Percentiles rank a stretch among this genome's conserved stretches.
phyloP scores from a whole-genome alignment of 495 filamentous ascomycete species.

The Trichoderma parareesei region DNA sequence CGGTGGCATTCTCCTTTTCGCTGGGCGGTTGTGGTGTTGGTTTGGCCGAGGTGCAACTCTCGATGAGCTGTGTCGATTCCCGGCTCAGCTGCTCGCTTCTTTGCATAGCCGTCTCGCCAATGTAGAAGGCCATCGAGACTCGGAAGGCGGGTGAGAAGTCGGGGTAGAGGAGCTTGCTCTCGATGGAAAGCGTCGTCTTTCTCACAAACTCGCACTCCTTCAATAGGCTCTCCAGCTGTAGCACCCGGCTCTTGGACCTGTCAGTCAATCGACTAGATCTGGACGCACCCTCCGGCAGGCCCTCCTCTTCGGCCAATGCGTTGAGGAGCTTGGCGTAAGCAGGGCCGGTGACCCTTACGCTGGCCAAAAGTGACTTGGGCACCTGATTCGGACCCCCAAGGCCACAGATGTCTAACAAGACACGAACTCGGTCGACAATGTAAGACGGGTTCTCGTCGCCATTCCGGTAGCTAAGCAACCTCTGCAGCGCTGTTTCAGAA shows the following conservation, averaged over 20 bases:
- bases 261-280: neutral
- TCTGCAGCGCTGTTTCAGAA: neutral
- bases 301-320: neutral
- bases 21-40: too few species aligned
- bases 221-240: slow-evolving; percentile 1
- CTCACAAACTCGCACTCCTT: slow-evolving; percentile 3
- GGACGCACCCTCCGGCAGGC: neutral
- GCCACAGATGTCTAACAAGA: slow-evolving; percentile 1
- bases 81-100: neutral
- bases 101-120: neutral
- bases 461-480: neutral
- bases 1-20: neutral
- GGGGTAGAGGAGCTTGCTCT: slow-evolving; percentile 1
- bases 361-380: neutral
- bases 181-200: neutral
- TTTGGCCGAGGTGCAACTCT: neutral
- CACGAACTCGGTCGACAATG: neutral
- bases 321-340: neutral
- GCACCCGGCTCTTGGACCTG: slow-evolving; percentile 8
- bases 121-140: slow-evolving; percentile 1
- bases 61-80: neutral
- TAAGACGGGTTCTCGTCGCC: neutral
- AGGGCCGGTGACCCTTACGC: neutral
- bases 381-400: neutral
- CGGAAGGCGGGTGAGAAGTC: neutral